Evolutionary conservation across 768 basidiomycete species (phyloP), one percentile per base, ranked within the genome.

Genomic region (Tulasnella sp.): DNA sequence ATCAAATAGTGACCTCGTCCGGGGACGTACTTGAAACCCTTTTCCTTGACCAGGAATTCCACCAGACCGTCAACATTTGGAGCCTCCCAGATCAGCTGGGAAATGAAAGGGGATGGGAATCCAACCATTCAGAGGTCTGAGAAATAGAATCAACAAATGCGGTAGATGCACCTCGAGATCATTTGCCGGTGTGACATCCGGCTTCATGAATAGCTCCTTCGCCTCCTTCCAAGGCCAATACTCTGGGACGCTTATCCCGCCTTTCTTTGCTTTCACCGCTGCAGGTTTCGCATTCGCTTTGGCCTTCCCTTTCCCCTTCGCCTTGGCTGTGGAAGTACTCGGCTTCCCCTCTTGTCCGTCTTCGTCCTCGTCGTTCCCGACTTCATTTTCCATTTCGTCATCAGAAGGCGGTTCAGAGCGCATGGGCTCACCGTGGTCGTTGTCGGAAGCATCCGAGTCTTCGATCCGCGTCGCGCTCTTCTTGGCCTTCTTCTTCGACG

Each of bases 171-270:
- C 92, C 73, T 96, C 87, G 24, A 97, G 69, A 65, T 97, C 78
- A 49, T 84, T 82, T 2, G 91, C 85, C 24, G 91, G 86, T 7
- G 82, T 74, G 21, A 99, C 94, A 61, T 96, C 91, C 1, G 96
- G 96, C 52, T 85, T 81, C 71, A 84, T 71, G 67, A 99, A 99
- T 24, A 99, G 67, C 68, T 83, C 78, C 72, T 92, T 92, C 38
- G 96, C 96, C 63, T 92, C 85, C 69, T 93, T 83, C 89, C 90
- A 98, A 49, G 90, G 90, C 94, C 94, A 99, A 60, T 94, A 84
- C 46, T 92, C 92, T 0, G 96, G 94, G 38, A 97, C 77, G 19
- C 78, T 74, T 51, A 92, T 74, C 0, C 82, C 83, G 5, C 87
- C 91, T 49, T 84, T 88, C 63, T 81, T 83, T 56, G 66, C 66